Evolutionary conservation across 2,329 filamentous ascomycete species (phyloP).

Genomic region (Colletotrichum tabaci): DNA sequence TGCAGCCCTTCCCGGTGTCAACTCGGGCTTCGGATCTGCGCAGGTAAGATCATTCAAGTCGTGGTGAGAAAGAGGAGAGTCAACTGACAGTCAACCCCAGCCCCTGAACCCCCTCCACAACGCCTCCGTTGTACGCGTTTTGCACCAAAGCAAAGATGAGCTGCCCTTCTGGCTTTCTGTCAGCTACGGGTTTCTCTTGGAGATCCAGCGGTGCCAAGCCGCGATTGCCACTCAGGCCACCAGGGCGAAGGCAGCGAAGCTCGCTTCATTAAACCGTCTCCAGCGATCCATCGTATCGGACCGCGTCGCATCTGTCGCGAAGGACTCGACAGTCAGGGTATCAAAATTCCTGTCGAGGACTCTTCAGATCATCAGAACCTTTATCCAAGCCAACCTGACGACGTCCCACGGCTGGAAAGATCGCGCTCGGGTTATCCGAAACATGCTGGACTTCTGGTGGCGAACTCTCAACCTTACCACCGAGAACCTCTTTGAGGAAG

Average conservation of each 20-base stretch:
- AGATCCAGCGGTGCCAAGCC: conserved; percentile 59
- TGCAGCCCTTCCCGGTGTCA: conserved; percentile 48
- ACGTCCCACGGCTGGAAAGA: conserved; percentile 52
- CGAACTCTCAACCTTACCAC: conserved; percentile 66
- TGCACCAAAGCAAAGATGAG: conserved; percentile 51
- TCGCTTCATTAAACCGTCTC: conserved; percentile 71
- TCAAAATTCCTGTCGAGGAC: conserved; percentile 65
- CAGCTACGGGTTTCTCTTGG: conserved; percentile 66
- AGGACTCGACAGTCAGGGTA: conserved; percentile 72
- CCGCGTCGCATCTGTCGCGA: conserved; percentile 69
- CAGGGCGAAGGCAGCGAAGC: conserved; percentile 61
- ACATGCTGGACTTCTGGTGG: conserved; percentile 68
- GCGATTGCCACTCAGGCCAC: conserved; percentile 59
- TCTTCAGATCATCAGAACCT: conserved; percentile 59
- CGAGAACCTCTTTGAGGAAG: conserved; percentile 69
- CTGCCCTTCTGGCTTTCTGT: conserved; percentile 65
- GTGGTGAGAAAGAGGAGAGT: background rate
- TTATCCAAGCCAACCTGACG: conserved; percentile 54
- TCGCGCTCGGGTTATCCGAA: conserved; percentile 52
- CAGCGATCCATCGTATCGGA: conserved; percentile 72
- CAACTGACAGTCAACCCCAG: conserved; percentile 49
- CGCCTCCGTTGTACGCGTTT: conserved; percentile 63
- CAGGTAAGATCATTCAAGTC: conserved; percentile 57
- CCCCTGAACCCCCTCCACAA: conserved; percentile 74
- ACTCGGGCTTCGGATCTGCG: conserved; percentile 54